Evolutionary conservation across 2,329 filamentous ascomycete species (phyloP).

Genomic region (Talaromyces funiculosus): DNA sequence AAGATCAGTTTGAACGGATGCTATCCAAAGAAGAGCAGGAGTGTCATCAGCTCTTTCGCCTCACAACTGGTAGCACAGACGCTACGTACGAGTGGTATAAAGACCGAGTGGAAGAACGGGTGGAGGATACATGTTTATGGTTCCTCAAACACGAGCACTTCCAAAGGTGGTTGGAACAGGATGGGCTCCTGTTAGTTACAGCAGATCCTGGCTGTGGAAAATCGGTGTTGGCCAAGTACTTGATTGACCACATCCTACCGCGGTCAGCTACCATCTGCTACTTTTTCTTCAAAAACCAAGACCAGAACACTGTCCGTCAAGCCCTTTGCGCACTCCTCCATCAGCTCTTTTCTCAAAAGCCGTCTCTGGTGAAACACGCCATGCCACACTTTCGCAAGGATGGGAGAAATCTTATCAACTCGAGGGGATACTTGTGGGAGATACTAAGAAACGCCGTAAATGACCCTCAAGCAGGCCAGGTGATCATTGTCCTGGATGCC

Average conservation of each 20-base stretch:
- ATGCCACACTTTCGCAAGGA: slow-evolving; percentile 21
- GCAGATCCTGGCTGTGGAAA: slow-evolving; percentile 13
- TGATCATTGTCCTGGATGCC: slow-evolving; percentile 37
- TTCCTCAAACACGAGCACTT: slow-evolving; percentile 17
- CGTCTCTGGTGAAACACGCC: slow-evolving; percentile 30
- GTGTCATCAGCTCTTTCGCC: slow-evolving; percentile 9
- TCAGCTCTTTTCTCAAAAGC: slow-evolving; percentile 32
- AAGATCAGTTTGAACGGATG: not conserved
- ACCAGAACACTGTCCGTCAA: slow-evolving; percentile 31
- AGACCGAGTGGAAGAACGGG: slow-evolving; percentile 26
- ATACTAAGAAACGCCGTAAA: slow-evolving; percentile 25
- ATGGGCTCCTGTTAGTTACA: slow-evolving; percentile 4
- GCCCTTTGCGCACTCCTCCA: slow-evolving; percentile 40
- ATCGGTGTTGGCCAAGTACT: slow-evolving; percentile 6
- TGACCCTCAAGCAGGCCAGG: slow-evolving; percentile 23
- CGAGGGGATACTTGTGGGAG: slow-evolving; percentile 27
- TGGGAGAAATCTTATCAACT: slow-evolving; percentile 22
- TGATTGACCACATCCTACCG: slow-evolving; percentile 18
- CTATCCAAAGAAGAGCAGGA: slow-evolving; percentile 6
- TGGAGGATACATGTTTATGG: slow-evolving; percentile 25
- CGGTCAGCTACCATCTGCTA: slow-evolving; percentile 35
- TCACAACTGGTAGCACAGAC: not conserved
- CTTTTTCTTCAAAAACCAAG: slow-evolving; percentile 42
- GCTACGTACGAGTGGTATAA: slow-evolving; percentile 13
- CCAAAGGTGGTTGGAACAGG: slow-evolving; percentile 11